Evolutionary conservation across 164 flowering plant species (phyloP), one percentile per base, ranked within the genome.

Genomic region (Echeveria elegans): DNA sequence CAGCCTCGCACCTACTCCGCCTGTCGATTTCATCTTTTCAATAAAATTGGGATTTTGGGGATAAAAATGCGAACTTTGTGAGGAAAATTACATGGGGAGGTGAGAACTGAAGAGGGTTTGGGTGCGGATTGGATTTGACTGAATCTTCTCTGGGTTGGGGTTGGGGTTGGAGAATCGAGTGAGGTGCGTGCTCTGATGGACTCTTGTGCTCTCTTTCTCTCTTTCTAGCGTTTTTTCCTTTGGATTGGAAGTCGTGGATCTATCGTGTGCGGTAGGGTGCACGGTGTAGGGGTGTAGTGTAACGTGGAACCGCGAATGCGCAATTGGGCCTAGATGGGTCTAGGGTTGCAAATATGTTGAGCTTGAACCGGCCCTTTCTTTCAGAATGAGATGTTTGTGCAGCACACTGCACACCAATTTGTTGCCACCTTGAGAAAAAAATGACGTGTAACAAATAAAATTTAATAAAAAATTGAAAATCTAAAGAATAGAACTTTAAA

Each of bases 81-180:
- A 26, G 21, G 56, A 21, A 50, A 50, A 50, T 50, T 23, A 50
- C 56, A 23, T 45, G 26, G 9, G 56, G 56, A 34, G 37, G 56
- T 50, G 26, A 50, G 56, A 21, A 50, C 21, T 50, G 43, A 72
- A 36, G 67, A 38, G 38, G 23, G 32, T 65, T 64, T 14, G 64
- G 26, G 48, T 18, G 52, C 30, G 45, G 24, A 21, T 63, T 43
- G 47, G 26, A 47, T 21, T 68, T n/a, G n/a, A n/a, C n/a, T 28
- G 28, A 26, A 30, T 38, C 8, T 53, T 40, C 38, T n/a, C n/a
- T n/a, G n/a, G n/a, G n/a, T n/a, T n/a, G n/a, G n/a, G n/a, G n/a
- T n/a, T 30, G 11, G 11, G 21, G 31, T 29, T 61, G 37, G 23
- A 30, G 23, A 61, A 61, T 29, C 38, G 23, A 61, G 38, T 61